Evolutionary conservation across 2,329 filamentous ascomycete genomes (phyloP).

Genomic region (Penicillium brevicompactum): DNA sequence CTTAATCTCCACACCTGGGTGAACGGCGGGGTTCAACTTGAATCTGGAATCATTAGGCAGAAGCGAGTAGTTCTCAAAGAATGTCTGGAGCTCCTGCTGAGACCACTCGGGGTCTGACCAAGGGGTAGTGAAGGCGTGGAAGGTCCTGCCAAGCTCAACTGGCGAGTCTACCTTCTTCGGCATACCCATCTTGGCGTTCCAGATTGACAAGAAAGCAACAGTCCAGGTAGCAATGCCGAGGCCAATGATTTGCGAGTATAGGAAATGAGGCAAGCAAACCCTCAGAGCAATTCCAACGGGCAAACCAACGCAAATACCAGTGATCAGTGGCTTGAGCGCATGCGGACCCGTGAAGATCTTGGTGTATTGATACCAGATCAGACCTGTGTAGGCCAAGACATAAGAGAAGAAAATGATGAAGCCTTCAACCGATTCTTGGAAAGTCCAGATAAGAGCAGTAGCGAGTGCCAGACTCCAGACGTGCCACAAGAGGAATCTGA

Average conservation of each 20-base stretch:
- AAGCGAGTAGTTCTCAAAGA: conserved; percentile 47
- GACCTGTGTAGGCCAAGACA: conserved; percentile 53
- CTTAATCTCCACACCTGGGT: conserved; percentile 50
- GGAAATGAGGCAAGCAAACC: conserved; percentile 40
- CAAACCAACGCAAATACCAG: conserved; percentile 51
- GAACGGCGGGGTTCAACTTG: conserved; percentile 40
- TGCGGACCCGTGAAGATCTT: conserved; percentile 56
- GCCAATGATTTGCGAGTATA: conserved; percentile 52
- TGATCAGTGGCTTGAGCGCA: conserved; percentile 51
- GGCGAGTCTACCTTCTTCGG: conserved; percentile 43
- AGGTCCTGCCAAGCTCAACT: conserved; percentile 37
- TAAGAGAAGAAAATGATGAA: conserved; percentile 55
- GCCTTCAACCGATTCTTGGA: conserved; percentile 46
- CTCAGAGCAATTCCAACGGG: conserved; percentile 50
- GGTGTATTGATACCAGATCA: conserved; percentile 57
- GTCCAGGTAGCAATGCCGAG: conserved; percentile 56
- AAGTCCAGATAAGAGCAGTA: conserved; percentile 55
- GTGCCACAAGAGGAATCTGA: conserved; percentile 54
- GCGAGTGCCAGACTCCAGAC: conserved; percentile 56
- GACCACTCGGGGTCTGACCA: conserved; percentile 51
- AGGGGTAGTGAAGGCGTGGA: conserved; percentile 48
- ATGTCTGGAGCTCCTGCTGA: conserved; percentile 53
- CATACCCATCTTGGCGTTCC: conserved; percentile 52
- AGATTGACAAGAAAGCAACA: conserved; percentile 52
- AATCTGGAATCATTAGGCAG: conserved; percentile 47